phyloP scores from a whole-genome alignment of 177 flowering plant species.

The Vitis hybrid region DNA sequence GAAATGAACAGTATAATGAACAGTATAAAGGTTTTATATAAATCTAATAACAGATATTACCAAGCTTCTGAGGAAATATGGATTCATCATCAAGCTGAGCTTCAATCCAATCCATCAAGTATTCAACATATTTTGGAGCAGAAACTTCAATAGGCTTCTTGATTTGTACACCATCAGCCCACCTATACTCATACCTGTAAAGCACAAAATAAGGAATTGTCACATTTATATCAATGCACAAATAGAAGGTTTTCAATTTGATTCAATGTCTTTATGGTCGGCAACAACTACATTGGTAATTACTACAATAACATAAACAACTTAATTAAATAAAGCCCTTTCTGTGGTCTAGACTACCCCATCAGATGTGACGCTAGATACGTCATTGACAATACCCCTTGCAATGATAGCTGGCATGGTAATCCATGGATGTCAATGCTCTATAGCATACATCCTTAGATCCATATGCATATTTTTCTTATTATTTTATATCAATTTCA shows the following conservation, averaged over 20 bases:
- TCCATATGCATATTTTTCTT: too few species aligned
- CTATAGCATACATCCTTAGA: too few species aligned
- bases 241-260: too few species aligned
- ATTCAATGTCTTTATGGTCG: too few species aligned
- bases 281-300: too few species aligned
- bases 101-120: slow-evolving; percentile 98
- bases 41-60: slow-evolving; percentile 36
- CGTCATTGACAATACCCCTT: slow-evolving; percentile 66
- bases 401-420: slow-evolving; percentile 56
- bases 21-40: neutral
- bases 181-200: slow-evolving; percentile 91
- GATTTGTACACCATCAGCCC: slow-evolving; percentile 99
- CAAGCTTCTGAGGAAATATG: slow-evolving; percentile 96
- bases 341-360: slow-evolving; percentile 77
- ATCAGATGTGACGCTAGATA: slow-evolving; percentile 59
- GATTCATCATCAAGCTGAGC: slow-evolving; percentile 94
- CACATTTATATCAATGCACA: too few species aligned
- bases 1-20: neutral
- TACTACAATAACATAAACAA: too few species aligned
- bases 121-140: slow-evolving; percentile 98
- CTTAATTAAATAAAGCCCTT: slow-evolving; percentile 44
- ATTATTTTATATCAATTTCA: too few species aligned
- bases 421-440: too few species aligned
- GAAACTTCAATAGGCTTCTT: slow-evolving; percentile 99
- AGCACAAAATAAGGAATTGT: neutral